Base-by-base conservation (phyloP, 192 early-diverging fungal species). In the Jimgerdemannia flammicorona region DNA sequence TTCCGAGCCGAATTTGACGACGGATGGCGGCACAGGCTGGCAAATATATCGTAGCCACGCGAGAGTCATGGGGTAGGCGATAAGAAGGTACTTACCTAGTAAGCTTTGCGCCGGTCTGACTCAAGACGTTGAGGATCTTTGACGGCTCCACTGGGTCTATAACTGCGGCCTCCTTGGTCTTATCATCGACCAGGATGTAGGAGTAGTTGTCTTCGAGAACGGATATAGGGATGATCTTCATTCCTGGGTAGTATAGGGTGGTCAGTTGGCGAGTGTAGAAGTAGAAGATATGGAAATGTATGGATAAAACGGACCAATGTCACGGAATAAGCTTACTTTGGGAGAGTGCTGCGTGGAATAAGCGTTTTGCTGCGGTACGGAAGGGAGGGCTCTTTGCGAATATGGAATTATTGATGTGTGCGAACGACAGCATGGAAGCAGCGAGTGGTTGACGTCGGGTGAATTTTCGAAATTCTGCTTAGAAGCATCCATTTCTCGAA, bases 61-160 rank as follows among this genome's bases (percentile, higher is more conserved):
- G 49, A 59, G 49, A 59, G 49, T 59, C 29, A 29, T 29, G 29
- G 29, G 29, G 29, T 29, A 29, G 29, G 29, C 29, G 29, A 29
- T 29, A 29, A 29, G 29, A 59, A 6, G 8, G 14, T 40, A 70
- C 44, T 14, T 77, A 82, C 81, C 77, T 84, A 41, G 86, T 85
- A 17, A 90, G 43, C 44, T 87, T 86, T 66, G 84, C 86, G 3
- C 84, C 80, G 3, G 86, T 75, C 67, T 87, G 76, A 41, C 88
- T 78, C 40, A 90, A 80, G 40, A 86, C 85, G 29, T 84, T 74
- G 66, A 91, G 69, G 49, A 94, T 83, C 75, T 95, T 95, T 3
- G 81, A 77, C 43, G 96, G 91, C 73, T 94, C 90, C 3, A 91
- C 94, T n/a, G 96, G 96, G 75, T 97, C 96, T 10, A 97, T 87